Evolutionary conservation across 1,139 yeast species (phyloP).

Genomic region (Waltiozyma sp.): DNA sequence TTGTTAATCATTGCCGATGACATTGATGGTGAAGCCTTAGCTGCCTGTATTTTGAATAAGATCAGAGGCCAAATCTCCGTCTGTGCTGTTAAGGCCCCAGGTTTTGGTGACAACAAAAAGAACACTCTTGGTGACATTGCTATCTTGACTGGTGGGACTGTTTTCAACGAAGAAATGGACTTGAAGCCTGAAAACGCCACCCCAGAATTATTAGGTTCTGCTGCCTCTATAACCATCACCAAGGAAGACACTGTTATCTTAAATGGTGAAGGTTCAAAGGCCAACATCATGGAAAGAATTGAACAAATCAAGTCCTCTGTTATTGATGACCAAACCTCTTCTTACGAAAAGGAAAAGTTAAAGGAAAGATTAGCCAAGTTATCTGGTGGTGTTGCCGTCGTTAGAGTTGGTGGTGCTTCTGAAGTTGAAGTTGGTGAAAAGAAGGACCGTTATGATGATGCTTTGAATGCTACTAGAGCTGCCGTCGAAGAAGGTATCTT

Average conservation of each 20-base stretch:
- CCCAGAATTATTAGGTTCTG: conserved; percentile 81
- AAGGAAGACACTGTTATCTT: conserved; percentile 95
- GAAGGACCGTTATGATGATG: conserved; percentile 99
- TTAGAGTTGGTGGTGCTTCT: conserved; percentile 96
- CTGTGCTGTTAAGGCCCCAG: conserved; percentile 98
- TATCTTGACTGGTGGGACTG: conserved; percentile 94
- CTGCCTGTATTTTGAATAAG: conserved; percentile 97
- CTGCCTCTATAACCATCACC: conserved; percentile 88
- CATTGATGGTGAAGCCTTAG: conserved; percentile 96
- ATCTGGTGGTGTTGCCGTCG: conserved; percentile 98
- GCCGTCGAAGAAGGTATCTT: conserved; percentile 99
- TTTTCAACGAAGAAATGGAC: conserved; percentile 96
- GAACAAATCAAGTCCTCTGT: conserved; percentile 90
- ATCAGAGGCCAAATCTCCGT: conserved; percentile 99
- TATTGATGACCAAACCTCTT: conserved; percentile 68
- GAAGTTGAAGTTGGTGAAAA: conserved; percentile 99
- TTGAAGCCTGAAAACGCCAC: conserved; percentile 96
- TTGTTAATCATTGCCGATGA: conserved; percentile 93
- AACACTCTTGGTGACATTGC: conserved; percentile 96
- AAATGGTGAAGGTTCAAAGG: conserved; percentile 94
- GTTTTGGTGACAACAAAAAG: conserved; percentile 99
- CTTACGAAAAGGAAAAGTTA: conserved; percentile 94
- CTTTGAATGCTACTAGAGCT: conserved; percentile 97
- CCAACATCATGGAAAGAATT: conserved; percentile 78
- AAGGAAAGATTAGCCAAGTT: conserved; percentile 98